Percentiles rank a stretch among this genome's conserved stretches.
These are phyloP conservation scores for Wallacemonas sp. DNA, from an alignment of 208 protist species.

Conservation along the genomic window DNA sequence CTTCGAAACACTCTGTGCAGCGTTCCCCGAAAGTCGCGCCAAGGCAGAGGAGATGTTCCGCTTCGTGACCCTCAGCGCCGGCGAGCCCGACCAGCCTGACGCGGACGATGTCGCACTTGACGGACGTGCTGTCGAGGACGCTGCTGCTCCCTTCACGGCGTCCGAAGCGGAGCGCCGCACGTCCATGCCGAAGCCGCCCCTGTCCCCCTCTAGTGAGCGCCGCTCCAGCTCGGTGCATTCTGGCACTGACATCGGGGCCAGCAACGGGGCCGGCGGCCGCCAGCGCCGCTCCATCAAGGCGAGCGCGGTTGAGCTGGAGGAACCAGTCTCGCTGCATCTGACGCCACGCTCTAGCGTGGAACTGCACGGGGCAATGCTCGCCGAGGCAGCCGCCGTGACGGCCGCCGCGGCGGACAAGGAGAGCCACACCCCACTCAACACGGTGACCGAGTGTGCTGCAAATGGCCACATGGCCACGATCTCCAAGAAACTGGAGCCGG, in stretches of 20 bases:
- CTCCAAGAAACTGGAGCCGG: conserved; percentile 17
- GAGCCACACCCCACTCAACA: not conserved
- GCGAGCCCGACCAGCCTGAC: conserved; percentile 7
- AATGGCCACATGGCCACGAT: conserved; percentile 4
- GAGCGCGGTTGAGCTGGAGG: conserved; percentile 7
- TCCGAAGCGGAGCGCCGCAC: not conserved
- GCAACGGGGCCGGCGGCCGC: conserved; percentile 1
- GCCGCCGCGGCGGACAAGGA: not conserved
- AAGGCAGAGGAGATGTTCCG: conserved; percentile 52
- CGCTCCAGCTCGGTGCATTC: not conserved
- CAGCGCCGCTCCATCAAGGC: conserved; percentile 11
- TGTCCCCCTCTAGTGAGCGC: not conserved
- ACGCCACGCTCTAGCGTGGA: conserved; percentile 10
- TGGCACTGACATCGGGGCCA: not conserved
- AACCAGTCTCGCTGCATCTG: conserved; percentile 7
- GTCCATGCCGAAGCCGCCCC: not conserved
- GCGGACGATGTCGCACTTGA: not conserved
- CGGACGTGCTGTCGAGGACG: not conserved
- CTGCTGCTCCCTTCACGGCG: not conserved
- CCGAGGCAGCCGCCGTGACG: not conserved
- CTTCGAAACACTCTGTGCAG: conserved; percentile 27
- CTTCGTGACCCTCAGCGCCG: conserved; percentile 35
- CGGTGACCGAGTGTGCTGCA: not conserved
- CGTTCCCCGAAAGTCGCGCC: conserved; percentile 34
- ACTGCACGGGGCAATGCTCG: not conserved